Percentiles rank a stretch among this genome's conserved stretches.
Conservation (phyloP, 805 yeast species). For the Cyberlindnera saturnus region DNA sequence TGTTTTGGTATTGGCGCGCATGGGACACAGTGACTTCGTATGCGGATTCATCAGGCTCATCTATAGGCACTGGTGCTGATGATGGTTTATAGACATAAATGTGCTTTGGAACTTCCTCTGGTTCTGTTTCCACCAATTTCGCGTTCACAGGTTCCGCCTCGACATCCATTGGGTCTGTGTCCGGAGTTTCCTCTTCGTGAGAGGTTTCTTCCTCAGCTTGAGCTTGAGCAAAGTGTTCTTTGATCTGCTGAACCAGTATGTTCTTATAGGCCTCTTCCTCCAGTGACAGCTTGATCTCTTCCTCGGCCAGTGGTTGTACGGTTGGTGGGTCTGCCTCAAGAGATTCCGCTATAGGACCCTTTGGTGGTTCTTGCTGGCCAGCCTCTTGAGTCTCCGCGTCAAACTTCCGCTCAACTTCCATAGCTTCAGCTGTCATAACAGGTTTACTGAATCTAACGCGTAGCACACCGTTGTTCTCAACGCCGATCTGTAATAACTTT, state of each 20-base stretch:
- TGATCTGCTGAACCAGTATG: slow-evolving; percentile 1
- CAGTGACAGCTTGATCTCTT: neutral
- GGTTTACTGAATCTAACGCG: slow-evolving; percentile 15
- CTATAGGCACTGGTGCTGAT: slow-evolving; percentile 7
- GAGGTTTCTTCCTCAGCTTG: neutral
- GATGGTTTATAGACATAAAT: slow-evolving; percentile 20
- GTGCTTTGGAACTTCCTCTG: slow-evolving; percentile 18
- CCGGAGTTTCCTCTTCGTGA: neutral
- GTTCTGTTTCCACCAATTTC: neutral
- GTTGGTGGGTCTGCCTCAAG: neutral
- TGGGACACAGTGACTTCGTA: slow-evolving; percentile 46
- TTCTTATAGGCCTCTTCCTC: slow-evolving; percentile 2
- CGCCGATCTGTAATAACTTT: slow-evolving; percentile 16
- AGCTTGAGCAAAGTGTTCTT: neutral
- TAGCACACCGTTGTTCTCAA: slow-evolving; percentile 21
- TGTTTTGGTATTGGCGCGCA: slow-evolving; percentile 46
- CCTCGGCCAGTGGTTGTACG: neutral
- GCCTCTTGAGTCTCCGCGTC: neutral
- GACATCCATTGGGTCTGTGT: neutral
- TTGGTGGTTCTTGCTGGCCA: neutral
- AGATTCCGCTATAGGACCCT: neutral
- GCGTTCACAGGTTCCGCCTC: neutral
- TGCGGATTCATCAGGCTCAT: slow-evolving; percentile 28
- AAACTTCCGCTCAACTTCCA: neutral
- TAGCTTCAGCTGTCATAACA: neutral